These are phyloP conservation scores for Fusarium sambucinum DNA, from an alignment of 2,329 filamentous ascomycete genomes.

Conservation along the genomic window DNA sequence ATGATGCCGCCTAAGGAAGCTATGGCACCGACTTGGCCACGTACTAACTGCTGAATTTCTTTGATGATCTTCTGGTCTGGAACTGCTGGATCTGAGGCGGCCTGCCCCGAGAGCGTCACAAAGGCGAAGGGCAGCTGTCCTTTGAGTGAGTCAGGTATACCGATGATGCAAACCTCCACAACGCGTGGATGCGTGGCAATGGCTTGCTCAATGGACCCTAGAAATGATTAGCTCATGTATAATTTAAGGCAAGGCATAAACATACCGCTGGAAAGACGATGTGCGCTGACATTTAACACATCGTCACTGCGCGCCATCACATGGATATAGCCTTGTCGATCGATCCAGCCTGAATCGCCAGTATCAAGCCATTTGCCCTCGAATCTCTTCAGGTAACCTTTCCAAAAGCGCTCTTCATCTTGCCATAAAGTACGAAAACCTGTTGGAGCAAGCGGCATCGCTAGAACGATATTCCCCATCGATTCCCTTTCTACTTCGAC, in stretches of 20 bases:
- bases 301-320: slow-evolving; percentile 80
- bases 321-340: slow-evolving; percentile 75
- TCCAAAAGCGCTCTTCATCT: slow-evolving; percentile 88
- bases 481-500: slow-evolving; percentile 75
- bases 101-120: slow-evolving; percentile 66
- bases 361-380: slow-evolving; percentile 88
- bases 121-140: slow-evolving; percentile 94
- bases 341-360: slow-evolving; percentile 89
- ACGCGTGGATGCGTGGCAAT: slow-evolving; percentile 83
- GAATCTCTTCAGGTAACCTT: slow-evolving; percentile 86
- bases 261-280: slow-evolving; percentile 87
- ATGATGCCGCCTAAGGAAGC: slow-evolving; percentile 88
- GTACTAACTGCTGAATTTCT: slow-evolving; percentile 80
- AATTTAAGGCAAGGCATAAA: slow-evolving; percentile 14
- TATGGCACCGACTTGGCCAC: slow-evolving; percentile 87
- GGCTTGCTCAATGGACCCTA: slow-evolving; percentile 90
- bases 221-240: slow-evolving; percentile 16
- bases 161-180: slow-evolving; percentile 87
- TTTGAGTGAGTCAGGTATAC: slow-evolving; percentile 86
- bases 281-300: slow-evolving; percentile 95
- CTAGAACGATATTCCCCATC: slow-evolving; percentile 94
- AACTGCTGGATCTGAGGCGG: slow-evolving; percentile 64
- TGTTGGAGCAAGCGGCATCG: slow-evolving; percentile 83
- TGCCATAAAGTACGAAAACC: slow-evolving; percentile 88
- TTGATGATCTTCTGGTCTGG: slow-evolving; percentile 58